Evolutionary conservation across 176 grass and related monocot species (phyloP).

Genomic region (Musa beccarii): DNA sequence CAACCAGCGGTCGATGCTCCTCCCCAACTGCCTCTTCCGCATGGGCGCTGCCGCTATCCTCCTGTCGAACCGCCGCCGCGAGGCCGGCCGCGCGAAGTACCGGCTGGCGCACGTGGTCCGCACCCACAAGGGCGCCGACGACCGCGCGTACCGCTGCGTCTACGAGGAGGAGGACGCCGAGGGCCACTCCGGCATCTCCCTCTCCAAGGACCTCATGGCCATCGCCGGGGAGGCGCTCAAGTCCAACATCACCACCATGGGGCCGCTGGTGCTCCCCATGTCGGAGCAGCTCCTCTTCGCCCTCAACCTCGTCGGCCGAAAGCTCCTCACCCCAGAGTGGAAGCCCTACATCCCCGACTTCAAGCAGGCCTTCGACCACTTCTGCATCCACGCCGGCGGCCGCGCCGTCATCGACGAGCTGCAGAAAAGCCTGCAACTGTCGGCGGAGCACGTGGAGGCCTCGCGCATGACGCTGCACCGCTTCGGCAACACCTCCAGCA

Average conservation of each 20-base stretch:
- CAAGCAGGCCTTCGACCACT: constrained; percentile 73
- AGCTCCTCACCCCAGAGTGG: neutral
- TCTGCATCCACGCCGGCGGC: constrained; percentile 89
- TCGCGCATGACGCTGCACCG: constrained; percentile 86
- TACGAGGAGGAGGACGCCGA: constrained; percentile 17
- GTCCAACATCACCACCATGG: constrained; percentile 17
- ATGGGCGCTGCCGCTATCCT: constrained; percentile 5
- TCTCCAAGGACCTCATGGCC: constrained; percentile 17
- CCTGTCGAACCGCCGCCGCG: neutral
- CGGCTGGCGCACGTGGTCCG: constrained; percentile 7
- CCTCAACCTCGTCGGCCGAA: constrained; percentile 3
- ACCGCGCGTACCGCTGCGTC: constrained; percentile 8
- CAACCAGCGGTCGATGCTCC: constrained; percentile 4
- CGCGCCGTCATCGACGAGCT: constrained; percentile 86
- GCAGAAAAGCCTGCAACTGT: constrained; percentile 57
- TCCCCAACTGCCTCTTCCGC: constrained; percentile 11
- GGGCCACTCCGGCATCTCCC: constrained; percentile 7
- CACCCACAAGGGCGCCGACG: constrained; percentile 12
- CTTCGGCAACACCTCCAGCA: constrained; percentile 94
- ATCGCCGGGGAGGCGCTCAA: constrained; percentile 17
- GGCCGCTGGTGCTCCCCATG: constrained; percentile 6
- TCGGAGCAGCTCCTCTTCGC: constrained; percentile 14
- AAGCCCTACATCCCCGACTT: constrained; percentile 9
- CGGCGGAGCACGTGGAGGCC: constrained; percentile 69
- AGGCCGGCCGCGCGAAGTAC: constrained; percentile 5